phyloP scores from a whole-genome alignment of 805 yeast species.

The Metschnikowia reukaufii region DNA sequence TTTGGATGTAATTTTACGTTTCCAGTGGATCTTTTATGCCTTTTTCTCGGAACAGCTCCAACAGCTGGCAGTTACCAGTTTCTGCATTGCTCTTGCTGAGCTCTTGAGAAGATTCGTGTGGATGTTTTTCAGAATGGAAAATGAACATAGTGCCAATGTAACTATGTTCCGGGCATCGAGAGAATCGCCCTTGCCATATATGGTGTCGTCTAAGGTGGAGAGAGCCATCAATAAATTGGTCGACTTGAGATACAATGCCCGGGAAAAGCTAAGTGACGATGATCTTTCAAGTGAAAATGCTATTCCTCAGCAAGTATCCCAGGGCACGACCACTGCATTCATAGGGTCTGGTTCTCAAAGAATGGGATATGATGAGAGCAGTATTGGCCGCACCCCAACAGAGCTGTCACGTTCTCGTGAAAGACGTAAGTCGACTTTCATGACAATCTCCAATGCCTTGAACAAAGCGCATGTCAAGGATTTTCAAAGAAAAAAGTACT shows the following conservation, averaged over 20 bases:
- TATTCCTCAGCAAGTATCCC: constrained; percentile 1
- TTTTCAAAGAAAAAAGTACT: constrained; percentile 64
- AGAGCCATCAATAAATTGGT: constrained; percentile 38
- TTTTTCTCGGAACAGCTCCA: constrained; percentile 73
- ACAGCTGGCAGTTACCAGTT: constrained; percentile 86
- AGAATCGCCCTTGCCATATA: constrained; percentile 83
- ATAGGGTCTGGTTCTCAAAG: neutral
- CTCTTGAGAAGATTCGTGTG: constrained; percentile 80
- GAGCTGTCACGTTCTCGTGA: constrained; percentile 9
- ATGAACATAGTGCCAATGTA: constrained; percentile 92
- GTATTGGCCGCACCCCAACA: constrained; percentile 6
- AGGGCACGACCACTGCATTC: constrained; percentile 5
- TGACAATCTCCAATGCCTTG: constrained; percentile 52
- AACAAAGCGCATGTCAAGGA: constrained; percentile 82
- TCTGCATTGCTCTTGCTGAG: constrained; percentile 80
- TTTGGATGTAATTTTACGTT: constrained; percentile 70
- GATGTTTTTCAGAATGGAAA: constrained; percentile 91
- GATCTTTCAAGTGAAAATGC: constrained; percentile 7
- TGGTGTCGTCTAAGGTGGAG: constrained; percentile 37
- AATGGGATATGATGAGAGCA: constrained; percentile 1
- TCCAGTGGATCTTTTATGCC: constrained; percentile 91
- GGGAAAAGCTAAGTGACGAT: constrained; percentile 11
- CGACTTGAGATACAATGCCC: constrained; percentile 27
- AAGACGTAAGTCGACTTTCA: constrained; percentile 37
- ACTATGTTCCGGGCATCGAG: constrained; percentile 82